A percentile compares a stretch with the other conserved stretches of the same genome.
Conservation (phyloP, 2,329 filamentous ascomycete species). For the Leptosphaerulina australis region DNA sequence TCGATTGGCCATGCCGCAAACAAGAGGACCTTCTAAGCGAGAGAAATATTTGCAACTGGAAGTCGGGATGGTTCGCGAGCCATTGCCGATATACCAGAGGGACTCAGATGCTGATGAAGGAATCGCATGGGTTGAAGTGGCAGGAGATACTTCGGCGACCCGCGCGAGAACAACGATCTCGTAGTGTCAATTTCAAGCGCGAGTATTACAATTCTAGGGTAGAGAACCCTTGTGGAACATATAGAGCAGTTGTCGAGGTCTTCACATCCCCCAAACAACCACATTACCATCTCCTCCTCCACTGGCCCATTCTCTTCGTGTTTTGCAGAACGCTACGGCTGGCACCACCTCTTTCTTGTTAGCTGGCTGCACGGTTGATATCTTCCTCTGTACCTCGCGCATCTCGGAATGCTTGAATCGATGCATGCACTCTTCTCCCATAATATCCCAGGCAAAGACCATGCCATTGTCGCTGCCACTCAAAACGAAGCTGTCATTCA, state of each 20-base stretch:
- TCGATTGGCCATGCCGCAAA: background rate
- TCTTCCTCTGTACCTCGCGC: constrained; percentile 32
- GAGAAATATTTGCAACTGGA: constrained; percentile 13
- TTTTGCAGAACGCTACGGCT: constrained; percentile 56
- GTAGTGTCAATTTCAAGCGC: no score
- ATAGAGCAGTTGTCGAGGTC: background rate
- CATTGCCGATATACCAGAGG: constrained; percentile 19
- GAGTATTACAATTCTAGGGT: no score
- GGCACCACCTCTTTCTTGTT: constrained; percentile 55
- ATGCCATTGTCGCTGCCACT: constrained; percentile 80
- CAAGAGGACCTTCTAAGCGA: background rate
- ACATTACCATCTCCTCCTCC: constrained; percentile 57
- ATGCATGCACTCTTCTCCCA: constrained; percentile 72
- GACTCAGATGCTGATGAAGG: background rate
- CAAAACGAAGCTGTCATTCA: constrained; percentile 76
- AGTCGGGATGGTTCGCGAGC: constrained; percentile 16
- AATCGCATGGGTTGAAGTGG: background rate
- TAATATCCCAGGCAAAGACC: constrained; percentile 82
- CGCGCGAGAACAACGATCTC: no score
- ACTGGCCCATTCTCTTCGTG: constrained; percentile 56
- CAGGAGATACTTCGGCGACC: background rate
- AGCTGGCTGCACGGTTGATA: constrained; percentile 39
- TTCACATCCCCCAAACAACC: constrained; percentile 42
- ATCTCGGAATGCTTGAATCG: constrained; percentile 58
- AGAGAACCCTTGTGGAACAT: background rate